phyloP scores from a whole-genome alignment of 805 yeast genomes.

The Debaryomyces prosopidis region DNA sequence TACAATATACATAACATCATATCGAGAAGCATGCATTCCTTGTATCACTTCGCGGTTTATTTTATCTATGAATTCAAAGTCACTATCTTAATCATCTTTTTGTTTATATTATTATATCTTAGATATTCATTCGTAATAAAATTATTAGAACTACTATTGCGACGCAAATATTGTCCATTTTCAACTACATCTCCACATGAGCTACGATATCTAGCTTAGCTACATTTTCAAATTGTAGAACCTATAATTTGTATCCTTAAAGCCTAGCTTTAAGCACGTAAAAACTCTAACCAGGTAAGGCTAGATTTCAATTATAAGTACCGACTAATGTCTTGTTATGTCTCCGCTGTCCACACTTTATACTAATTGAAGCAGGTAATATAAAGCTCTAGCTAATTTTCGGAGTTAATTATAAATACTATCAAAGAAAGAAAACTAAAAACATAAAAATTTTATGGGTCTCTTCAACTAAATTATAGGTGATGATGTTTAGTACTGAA shows the following conservation, averaged over 20 bases:
- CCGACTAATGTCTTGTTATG: conserved; percentile 19
- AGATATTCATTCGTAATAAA: not conserved
- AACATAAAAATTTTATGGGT: not conserved
- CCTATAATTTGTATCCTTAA: conserved; percentile 3
- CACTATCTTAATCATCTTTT: not conserved
- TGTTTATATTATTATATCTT: not conserved
- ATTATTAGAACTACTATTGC: not conserved
- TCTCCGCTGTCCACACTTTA: conserved; percentile 52
- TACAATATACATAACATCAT: not conserved
- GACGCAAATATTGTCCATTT: too few species aligned
- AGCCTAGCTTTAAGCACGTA: not conserved
- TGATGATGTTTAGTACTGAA: not conserved
- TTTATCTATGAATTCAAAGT: not conserved
- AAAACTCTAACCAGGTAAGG: conserved; percentile 3
- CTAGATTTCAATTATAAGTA: conserved; percentile 4
- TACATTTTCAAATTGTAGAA: conserved; percentile 2
- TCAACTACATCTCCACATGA: too few species aligned
- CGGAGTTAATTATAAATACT: conserved; percentile 32
- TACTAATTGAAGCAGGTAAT: conserved; percentile 23
- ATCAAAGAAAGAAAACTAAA: conserved; percentile 19
- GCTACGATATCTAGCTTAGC: not conserved
- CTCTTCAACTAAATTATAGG: not conserved
- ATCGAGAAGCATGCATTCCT: not conserved
- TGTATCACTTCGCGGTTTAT: not conserved
- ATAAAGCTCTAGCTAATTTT: conserved; percentile 43